Conservation (phyloP, 345 rosid species). For the Lepidium didymum region DNA sequence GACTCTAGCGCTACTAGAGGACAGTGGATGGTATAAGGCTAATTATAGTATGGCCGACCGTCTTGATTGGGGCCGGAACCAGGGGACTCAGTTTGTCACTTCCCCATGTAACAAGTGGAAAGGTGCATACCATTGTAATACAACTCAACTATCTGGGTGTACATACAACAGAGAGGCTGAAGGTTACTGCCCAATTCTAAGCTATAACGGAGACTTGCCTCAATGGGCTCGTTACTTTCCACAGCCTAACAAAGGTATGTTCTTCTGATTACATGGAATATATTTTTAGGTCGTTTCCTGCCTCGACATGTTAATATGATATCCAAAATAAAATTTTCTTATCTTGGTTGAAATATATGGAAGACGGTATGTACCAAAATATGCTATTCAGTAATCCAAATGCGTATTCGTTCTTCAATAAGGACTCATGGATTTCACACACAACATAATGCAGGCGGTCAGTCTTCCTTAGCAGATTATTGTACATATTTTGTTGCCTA, state of each 20-base stretch:
- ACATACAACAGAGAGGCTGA: constrained; percentile 99
- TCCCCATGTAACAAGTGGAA: constrained; percentile 93
- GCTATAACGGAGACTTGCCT: constrained; percentile 88
- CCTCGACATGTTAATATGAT: background rate
- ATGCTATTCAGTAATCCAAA: background rate
- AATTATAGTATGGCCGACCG: constrained; percentile 95
- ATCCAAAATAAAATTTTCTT: background rate
- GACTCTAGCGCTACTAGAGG: constrained; percentile 94
- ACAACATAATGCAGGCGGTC: constrained; percentile 68
- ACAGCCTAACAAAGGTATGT: constrained; percentile 86
- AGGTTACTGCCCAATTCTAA: constrained; percentile 97
- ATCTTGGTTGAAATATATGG: background rate
- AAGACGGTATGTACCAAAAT: background rate
- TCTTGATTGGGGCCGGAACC: constrained; percentile 97
- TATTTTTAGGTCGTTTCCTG: background rate
- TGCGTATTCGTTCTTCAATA: background rate
- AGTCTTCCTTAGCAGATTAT: constrained; percentile 95
- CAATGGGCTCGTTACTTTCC: constrained; percentile 97
- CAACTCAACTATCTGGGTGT: constrained; percentile 89
- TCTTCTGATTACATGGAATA: background rate
- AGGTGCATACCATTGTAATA: constrained; percentile 94
- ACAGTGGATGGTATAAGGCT: constrained; percentile 99
- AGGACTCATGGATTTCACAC: background rate
- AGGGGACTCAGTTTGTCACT: constrained; percentile 91
- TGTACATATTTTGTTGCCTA: constrained; percentile 97